Conservation (phyloP, 345 rosid genomes). For the Brassica nigra region DNA sequence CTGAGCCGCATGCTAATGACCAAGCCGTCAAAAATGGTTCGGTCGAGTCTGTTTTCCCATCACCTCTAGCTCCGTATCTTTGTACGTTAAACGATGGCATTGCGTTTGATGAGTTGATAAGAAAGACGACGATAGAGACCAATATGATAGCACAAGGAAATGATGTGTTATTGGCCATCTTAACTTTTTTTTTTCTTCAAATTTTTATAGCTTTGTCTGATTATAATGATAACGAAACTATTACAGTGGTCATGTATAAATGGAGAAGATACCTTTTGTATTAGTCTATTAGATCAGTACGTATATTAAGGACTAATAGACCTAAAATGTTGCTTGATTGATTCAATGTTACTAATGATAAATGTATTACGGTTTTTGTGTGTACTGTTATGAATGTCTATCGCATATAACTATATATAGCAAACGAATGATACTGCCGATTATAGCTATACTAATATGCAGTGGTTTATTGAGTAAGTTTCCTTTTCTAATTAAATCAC, state of each 20-base stretch:
- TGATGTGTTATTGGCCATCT: conserved; percentile 30
- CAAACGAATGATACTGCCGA: neutral
- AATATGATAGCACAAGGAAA: conserved; percentile 12
- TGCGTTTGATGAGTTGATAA: conserved; percentile 32
- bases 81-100: conserved; percentile 37
- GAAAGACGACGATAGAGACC: neutral
- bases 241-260: conserved; percentile 10
- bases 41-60: conserved; percentile 60
- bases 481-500: neutral
- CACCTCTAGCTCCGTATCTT: conserved; percentile 54
- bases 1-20: conserved; percentile 55
- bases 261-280: neutral
- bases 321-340: conserved; percentile 13
- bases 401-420: neutral
- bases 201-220: conserved; percentile 15
- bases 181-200: neutral
- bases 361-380: neutral
- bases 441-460: neutral
- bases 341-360: conserved; percentile 26
- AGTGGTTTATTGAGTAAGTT: too few relatives aligned
- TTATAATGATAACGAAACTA: neutral
- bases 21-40: conserved; percentile 53
- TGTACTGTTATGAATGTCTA: conserved; percentile 14
- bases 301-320: conserved; percentile 33
- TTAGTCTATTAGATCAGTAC: conserved; percentile 9